Conservation (phyloP, 2,329 filamentous ascomycete genomes). For the Talaromyces sp. region DNA sequence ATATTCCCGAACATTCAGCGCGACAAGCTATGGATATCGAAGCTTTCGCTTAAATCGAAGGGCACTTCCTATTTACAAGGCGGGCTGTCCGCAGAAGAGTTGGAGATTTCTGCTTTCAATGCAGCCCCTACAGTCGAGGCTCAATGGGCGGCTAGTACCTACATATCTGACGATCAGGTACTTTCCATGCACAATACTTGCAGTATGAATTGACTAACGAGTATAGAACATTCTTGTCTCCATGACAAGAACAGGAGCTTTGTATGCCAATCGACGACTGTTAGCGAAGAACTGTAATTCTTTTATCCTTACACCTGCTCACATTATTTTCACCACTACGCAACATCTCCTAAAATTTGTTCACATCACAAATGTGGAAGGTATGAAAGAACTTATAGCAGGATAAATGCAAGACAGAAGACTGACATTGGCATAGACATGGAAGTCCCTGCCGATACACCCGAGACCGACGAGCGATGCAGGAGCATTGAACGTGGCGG, state of each 20-base stretch:
- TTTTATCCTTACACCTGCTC: conserved; percentile 73
- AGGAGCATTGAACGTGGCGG: conserved; percentile 88
- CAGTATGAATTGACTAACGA: conserved; percentile 18
- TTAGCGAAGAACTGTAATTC: conserved; percentile 89
- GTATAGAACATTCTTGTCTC: conserved; percentile 55
- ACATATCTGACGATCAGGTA: conserved; percentile 42
- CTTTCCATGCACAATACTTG: not conserved
- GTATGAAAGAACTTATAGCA: conserved; percentile 43
- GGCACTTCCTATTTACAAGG: conserved; percentile 24
- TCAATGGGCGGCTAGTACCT: conserved; percentile 37
- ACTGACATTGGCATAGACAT: conserved; percentile 56
- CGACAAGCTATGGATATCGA: conserved; percentile 38
- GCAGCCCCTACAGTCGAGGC: conserved; percentile 37
- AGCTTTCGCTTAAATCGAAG: conserved; percentile 25
- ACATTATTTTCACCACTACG: conserved; percentile 88
- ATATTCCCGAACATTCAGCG: conserved; percentile 38
- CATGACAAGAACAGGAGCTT: conserved; percentile 69
- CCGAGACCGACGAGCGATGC: conserved; percentile 87
- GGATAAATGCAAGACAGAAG: not conserved
- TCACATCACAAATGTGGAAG: conserved; percentile 66
- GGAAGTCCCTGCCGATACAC: conserved; percentile 80
- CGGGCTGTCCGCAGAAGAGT: conserved; percentile 19
- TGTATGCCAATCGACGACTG: conserved; percentile 72
- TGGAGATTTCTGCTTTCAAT: conserved; percentile 26
- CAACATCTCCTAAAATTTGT: conserved; percentile 93